Evolutionary conservation across 2,329 filamentous ascomycete species (phyloP).

Genomic region (Aspergillus pseudoglaucus): DNA sequence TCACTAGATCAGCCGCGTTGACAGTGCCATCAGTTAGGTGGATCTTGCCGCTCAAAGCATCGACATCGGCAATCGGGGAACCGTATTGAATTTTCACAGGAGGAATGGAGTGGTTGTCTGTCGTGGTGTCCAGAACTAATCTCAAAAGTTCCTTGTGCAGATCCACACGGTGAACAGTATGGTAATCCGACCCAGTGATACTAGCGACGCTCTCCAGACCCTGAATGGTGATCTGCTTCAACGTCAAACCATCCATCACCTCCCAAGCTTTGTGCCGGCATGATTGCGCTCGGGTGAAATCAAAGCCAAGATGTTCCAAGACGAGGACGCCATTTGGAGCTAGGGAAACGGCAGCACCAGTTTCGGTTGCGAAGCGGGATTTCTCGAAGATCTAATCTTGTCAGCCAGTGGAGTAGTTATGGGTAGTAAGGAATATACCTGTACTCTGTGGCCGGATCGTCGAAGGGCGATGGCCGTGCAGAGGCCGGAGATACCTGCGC

Average conservation of each 20-base stretch:
- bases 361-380: conserved; percentile 21
- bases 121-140: conserved; percentile 3
- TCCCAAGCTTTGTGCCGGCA: conserved; percentile 14
- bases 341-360: conserved; percentile 24
- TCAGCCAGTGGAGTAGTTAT: background rate
- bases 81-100: conserved; percentile 15
- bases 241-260: conserved; percentile 13
- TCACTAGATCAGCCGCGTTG: conserved; percentile 22
- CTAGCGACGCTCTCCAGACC: conserved; percentile 3
- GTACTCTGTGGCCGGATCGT: conserved; percentile 16
- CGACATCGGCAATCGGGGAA: conserved; percentile 15
- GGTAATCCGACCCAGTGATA: background rate
- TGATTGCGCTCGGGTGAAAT: conserved; percentile 19
- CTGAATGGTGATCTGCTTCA: conserved; percentile 6
- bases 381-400: conserved; percentile 21
- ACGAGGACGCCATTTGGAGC: conserved; percentile 22
- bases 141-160: conserved; percentile 12
- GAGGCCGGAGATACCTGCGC: conserved; percentile 28
- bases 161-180: conserved; percentile 13
- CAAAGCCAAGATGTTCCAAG: conserved; percentile 20
- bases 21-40: conserved; percentile 13
- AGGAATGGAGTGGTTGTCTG: background rate
- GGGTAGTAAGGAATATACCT: conserved; percentile 9
- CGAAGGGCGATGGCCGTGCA: conserved; percentile 23
- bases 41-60: conserved; percentile 14